Conservation (phyloP, 495 filamentous ascomycete genomes). For the Astrocystis sublimbata region DNA sequence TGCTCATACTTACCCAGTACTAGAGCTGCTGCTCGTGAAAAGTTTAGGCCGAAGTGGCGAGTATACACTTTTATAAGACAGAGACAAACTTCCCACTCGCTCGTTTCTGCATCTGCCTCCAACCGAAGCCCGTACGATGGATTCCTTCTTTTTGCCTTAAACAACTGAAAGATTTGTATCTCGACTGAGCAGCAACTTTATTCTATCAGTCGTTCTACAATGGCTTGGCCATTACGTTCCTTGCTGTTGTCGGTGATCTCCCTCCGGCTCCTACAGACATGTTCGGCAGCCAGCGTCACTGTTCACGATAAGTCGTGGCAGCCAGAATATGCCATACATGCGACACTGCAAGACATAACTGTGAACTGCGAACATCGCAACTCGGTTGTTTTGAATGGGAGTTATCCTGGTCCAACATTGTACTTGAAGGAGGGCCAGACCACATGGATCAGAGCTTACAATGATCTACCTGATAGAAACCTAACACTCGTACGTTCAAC, state of each 20-base stretch:
- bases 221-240: conserved; percentile 27
- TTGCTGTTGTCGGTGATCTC: conserved; percentile 25
- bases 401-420: conserved; percentile 53
- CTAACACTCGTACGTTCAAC: conserved; percentile 53
- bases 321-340: conserved; percentile 53
- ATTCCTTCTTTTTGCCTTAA: not conserved
- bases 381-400: conserved; percentile 55
- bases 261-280: conserved; percentile 23
- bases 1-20: conserved; percentile 4
- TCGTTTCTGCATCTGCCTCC: not conserved
- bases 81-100: not conserved
- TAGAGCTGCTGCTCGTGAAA: conserved; percentile 7
- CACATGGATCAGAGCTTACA: conserved; percentile 61
- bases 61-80: conserved; percentile 1
- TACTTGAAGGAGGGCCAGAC: conserved; percentile 48
- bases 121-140: conserved; percentile 3
- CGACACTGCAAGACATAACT: conserved; percentile 38
- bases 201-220: conserved; percentile 20
- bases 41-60: conserved; percentile 14
- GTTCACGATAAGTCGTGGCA: conserved; percentile 29
- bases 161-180: not conserved
- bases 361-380: conserved; percentile 47
- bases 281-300: conserved; percentile 21
- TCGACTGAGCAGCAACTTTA: conserved; percentile 18
- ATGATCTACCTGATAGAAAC: conserved; percentile 55